Evolutionary conservation across 345 rosid species (phyloP), one percentile per base, ranked within the genome.

Genomic region (Odontarrhena argentea): DNA sequence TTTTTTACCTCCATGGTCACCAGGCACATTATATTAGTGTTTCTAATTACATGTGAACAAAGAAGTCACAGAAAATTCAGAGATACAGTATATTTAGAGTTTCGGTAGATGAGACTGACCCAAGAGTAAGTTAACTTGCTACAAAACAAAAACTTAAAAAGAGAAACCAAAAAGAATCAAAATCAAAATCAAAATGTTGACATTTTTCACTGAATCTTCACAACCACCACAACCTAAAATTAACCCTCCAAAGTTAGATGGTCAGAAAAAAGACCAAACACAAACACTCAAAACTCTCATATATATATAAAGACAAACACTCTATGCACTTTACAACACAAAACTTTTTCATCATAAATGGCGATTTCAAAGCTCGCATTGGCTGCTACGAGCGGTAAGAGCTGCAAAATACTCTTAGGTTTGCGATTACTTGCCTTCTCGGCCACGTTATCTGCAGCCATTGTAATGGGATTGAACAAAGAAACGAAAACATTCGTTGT

Each of bases 391-490:
- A 60, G 64, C 14, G 42, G 43, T 42, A 69, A 62, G 65, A 57
- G 50, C 37, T 60, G 74, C 85, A 74, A 68, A 49, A 66, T 76
- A 42, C 55, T 85, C n/a, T 13, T 85, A 78, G 60, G 55, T 63
- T 49, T 94, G 40, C 82, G 99, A 76, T 14, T 91, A 26, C 60
- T 85, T 6, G 97, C 97, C 3, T 81, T 88, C 63, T 55, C 60
- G 5, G 99, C 93, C n/a, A 81, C 96, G 5, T 81, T 84, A 5
- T 48, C 96, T 0, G 99, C 97, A 22, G 83, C 95, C 9, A 47
- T 94, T 14, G 93, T 91, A 25, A 94, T 94, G 99, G 88, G 78
- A 11, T 76, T 86, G 24, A 88, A 94, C 85, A 94, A 88, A 66
- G 76, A 94, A 51, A 91, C 89, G 26, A 84, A 80, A 56, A 80